Base-by-base conservation (phyloP, 805 yeast genomes). In the Saccharomyces mikatae region DNA sequence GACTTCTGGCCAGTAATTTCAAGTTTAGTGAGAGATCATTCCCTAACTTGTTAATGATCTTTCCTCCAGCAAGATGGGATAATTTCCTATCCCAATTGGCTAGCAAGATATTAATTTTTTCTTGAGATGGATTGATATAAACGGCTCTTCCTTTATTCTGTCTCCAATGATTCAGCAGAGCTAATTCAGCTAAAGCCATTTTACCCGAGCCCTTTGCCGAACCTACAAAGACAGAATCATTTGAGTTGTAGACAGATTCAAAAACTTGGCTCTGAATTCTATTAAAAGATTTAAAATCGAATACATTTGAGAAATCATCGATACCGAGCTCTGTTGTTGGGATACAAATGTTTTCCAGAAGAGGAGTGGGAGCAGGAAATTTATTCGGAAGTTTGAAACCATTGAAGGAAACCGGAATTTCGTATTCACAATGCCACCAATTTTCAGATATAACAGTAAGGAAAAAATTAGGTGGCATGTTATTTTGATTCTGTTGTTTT, bases 391-490 rank as follows among this genome's bases (percentile, higher is more conserved):
- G 55, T 11, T 54, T 51, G 9, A 68, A 50, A 28, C 57, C 55
- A 27, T 57, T 61, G 13, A 67, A 51, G 54, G 81, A 68, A 1
- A 89, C 74, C 0, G 96, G 88, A 1, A 79, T 65, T 56, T 79
- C 80, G 57, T 77, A 74, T 53, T 80, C 87, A 54, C 89, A 81
- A 57, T 88, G 91, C 4, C 90, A 70, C 99, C 98, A 94, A 56
- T 77, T 81, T 55, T 91, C 96, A 54, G 96, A 89, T 2, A 86
- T 70, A 11, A 91, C 67, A 0, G 86, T 76, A 4, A 90, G 77
- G 67, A 86, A 89, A 59, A 86, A 83, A 60, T 82, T 84, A 0
- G 97, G 96, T 0, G 91, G 87, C 13, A 73, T 49, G 13, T 54
- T 52, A 17, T 58, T 58, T 41, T 69, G 67, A 32, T 63, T 60